Base-by-base conservation (phyloP, 2,329 filamentous ascomycete genomes). In the Monosporascus sp. region DNA sequence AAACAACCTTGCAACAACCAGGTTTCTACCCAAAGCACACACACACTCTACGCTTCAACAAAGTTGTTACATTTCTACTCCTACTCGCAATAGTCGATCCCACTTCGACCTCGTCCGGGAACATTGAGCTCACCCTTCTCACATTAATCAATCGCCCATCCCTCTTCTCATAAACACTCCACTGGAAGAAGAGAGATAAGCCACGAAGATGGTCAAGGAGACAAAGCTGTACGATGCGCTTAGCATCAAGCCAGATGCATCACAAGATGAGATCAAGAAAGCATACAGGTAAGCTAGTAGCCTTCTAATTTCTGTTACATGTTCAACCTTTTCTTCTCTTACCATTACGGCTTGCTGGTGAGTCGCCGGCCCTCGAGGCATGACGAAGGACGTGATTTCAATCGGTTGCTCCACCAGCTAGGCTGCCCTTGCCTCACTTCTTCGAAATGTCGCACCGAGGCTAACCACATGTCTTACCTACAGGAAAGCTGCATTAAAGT, bases 181-280 rank as follows among this genome's bases (percentile, higher is more conserved):
- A 27, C 8, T 11, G 27, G 27, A 27, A 27, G 27, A 27, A 27
- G 27, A 27, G 8, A 27, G 27, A 27, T 27, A 27, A 27, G 46
- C 63, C 72, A 83, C 63, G 62, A 97, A 58, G 31, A 67, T 97
- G 93, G 91, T 95, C 63, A 88, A 90, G 65, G 93, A 97, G 78
- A 94, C 89, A 51, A 96, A 95, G 74, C 86, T 97, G 59, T 99
- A 99, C 79, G 91, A 97, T 72, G 81, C 84, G 59, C 80, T 99
- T 65, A 78, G 80, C 69, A 78, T 97, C 73, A 87, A 89, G 70
- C 83, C 93, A 38, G 82, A 85, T 56, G 91, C 92, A 24, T 81
- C 85, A 24, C 90, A 95, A 73, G 93, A 97, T 68, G 93, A 97
- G 60, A 96, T 99, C 70, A 97, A 97, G 72, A 99, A 97, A 71